phyloP scores from a whole-genome alignment of 768 basidiomycete species.

The Tephrocybe rancida region DNA sequence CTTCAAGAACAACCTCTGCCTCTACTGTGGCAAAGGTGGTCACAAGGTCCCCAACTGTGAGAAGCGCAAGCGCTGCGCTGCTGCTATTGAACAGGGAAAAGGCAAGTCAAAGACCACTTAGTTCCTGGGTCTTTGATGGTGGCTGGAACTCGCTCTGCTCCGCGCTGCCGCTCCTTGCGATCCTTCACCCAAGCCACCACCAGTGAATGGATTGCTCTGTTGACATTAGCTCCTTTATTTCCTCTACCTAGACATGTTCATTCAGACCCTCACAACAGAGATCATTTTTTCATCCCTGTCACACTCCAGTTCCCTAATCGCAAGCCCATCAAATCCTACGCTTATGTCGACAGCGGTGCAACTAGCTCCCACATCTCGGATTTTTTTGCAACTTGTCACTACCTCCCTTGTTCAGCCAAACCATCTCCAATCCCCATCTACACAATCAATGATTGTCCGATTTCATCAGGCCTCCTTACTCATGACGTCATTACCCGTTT shows the following conservation, averaged over 20 bases:
- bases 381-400: background rate
- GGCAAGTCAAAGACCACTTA: too few species aligned
- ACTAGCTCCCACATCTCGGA: conserved; percentile 34
- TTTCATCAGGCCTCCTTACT: conserved; percentile 34
- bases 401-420: background rate
- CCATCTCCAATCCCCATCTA: background rate
- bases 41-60: conserved; percentile 30
- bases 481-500: conserved; percentile 27
- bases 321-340: background rate
- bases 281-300: background rate
- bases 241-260: conserved; percentile 17
- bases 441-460: conserved; percentile 20
- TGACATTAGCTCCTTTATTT: conserved; percentile 20
- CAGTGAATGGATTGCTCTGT: conserved; percentile 19
- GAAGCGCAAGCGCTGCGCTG: conserved; percentile 10
- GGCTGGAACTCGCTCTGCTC: conserved; percentile 29
- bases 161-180: conserved; percentile 19
- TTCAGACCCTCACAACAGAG: background rate
- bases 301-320: background rate
- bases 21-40: conserved; percentile 34
- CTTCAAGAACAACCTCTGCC: conserved; percentile 29
- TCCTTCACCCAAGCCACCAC: conserved; percentile 9
- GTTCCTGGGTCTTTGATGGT: too few species aligned
- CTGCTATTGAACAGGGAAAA: too few species aligned
- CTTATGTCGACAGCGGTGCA: conserved; percentile 19